phyloP scores from a whole-genome alignment of 495 filamentous ascomycete species.

The Aspergillus avenaceus region DNA sequence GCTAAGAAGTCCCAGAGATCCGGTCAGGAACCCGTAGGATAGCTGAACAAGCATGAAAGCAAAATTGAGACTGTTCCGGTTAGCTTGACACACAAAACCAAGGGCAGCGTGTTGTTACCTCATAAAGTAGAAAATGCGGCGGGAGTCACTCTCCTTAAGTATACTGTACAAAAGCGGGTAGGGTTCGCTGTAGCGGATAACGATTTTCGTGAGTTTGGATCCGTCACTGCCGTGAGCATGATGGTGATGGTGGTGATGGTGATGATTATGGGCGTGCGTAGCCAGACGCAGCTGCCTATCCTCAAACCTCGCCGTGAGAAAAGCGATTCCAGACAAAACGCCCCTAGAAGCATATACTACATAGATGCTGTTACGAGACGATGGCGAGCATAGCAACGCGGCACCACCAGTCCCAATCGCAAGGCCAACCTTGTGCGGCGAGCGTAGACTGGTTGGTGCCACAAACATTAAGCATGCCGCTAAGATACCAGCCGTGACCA shows the following conservation, averaged over 20 bases:
- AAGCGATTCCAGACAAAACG: conserved; percentile 27
- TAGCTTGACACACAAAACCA: conserved; percentile 6
- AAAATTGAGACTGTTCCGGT: conserved; percentile 72
- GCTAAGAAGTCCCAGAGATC: conserved; percentile 88
- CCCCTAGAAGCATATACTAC: conserved; percentile 27
- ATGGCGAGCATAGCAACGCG: conserved; percentile 32
- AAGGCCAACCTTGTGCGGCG: conserved; percentile 34
- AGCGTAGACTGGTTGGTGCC: conserved; percentile 22
- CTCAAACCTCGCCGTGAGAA: conserved; percentile 37
- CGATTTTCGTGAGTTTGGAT: conserved; percentile 59
- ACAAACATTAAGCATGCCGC: conserved; percentile 26
- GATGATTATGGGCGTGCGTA: conserved; percentile 33
- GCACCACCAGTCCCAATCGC: conserved; percentile 25
- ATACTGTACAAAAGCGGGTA: conserved; percentile 82
- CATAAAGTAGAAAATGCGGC: conserved; percentile 97
- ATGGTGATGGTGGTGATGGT: conserved; percentile 43
- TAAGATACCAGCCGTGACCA: conserved; percentile 24
- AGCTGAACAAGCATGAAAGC: conserved; percentile 93
- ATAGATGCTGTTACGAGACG: conserved; percentile 26
- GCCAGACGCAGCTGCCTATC: conserved; percentile 25
- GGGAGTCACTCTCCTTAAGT: conserved; percentile 85
- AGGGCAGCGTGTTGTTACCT: conserved; percentile 47
- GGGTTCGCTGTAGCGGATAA: conserved; percentile 59
- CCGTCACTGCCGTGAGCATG: conserved; percentile 23
- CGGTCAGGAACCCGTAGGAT: conserved; percentile 87